Percentiles rank a stretch among this genome's conserved stretches.
These are phyloP conservation scores for Exophiala viscosa DNA, from an alignment of 2,329 filamentous ascomycete species.

Conservation along the genomic window DNA sequence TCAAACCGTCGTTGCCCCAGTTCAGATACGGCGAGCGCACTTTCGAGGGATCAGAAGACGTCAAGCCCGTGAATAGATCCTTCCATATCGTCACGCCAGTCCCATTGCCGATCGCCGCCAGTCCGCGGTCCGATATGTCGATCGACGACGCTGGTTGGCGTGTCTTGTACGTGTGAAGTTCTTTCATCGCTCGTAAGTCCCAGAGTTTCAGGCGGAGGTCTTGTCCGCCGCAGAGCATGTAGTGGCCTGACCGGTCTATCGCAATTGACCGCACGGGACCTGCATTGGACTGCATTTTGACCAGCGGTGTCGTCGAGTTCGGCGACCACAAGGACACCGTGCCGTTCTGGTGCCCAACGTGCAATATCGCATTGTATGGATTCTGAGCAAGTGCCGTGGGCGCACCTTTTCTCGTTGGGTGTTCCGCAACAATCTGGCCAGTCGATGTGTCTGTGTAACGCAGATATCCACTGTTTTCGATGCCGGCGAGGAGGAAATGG, in stretches of 20 bases:
- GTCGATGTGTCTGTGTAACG: constrained; percentile 96
- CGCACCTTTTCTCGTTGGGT: constrained; percentile 77
- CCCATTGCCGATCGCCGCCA: constrained; percentile 88
- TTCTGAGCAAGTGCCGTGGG: constrained; percentile 85
- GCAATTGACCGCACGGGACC: constrained; percentile 84
- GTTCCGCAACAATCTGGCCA: constrained; percentile 79
- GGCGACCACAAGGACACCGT: constrained; percentile 95
- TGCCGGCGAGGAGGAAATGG: constrained; percentile 76
- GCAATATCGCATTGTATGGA: constrained; percentile 84
- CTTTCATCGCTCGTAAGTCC: constrained; percentile 91
- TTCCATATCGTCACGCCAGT: constrained; percentile 89
- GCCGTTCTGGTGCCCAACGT: constrained; percentile 92
- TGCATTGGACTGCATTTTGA: constrained; percentile 84
- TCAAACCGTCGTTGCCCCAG: constrained; percentile 75
- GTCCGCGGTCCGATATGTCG: constrained; percentile 79
- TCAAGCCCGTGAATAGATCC: constrained; percentile 75
- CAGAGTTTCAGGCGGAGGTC: constrained; percentile 91
- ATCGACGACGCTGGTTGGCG: constrained; percentile 77
- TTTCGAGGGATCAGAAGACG: constrained; percentile 67
- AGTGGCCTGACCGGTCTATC: constrained; percentile 83
- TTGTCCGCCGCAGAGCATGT: constrained; percentile 92
- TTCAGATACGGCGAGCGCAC: constrained; percentile 86
- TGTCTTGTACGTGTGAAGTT: constrained; percentile 85
- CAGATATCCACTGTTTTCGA: constrained; percentile 76
- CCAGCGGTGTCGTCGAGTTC: constrained; percentile 78